These are phyloP conservation scores for Protea cynaroides DNA, from an alignment of 164 flowering plant genomes.

Conservation along the genomic window DNA sequence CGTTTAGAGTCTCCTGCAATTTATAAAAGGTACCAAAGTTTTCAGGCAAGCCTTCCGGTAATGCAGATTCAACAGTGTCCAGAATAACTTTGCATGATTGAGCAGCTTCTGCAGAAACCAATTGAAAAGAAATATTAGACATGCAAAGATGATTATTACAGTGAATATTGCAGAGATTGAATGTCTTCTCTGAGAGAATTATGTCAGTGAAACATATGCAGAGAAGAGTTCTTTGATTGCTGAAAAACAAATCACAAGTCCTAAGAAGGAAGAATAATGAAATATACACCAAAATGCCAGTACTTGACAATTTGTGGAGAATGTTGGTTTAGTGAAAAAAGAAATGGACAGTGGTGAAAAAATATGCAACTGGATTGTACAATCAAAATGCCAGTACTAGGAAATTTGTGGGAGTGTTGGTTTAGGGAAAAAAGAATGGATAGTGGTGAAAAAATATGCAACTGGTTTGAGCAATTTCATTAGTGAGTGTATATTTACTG, in stretches of 20 bases:
- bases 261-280: too few relatives aligned
- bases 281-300: too few relatives aligned
- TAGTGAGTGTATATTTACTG: neutral
- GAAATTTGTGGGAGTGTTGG: neutral
- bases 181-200: neutral
- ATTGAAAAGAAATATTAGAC: conserved; percentile 20
- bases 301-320: neutral
- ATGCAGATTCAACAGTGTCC: conserved; percentile 80
- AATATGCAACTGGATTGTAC: too few relatives aligned
- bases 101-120: conserved; percentile 81
- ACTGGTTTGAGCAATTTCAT: too few relatives aligned
- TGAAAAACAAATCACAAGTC: neutral
- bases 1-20: conserved; percentile 65
- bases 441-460: too few relatives aligned
- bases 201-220: neutral
- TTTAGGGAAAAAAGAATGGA: neutral
- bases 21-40: conserved; percentile 52
- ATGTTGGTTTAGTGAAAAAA: neutral
- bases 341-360: too few relatives aligned
- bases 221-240: neutral
- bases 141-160: neutral
- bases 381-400: too few relatives aligned
- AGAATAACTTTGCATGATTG: conserved; percentile 72
- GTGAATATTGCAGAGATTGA: neutral
- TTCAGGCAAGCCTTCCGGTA: conserved; percentile 74